Base-by-base conservation (phyloP, 768 basidiomycete species). In the Pulveroboletus sp. region DNA sequence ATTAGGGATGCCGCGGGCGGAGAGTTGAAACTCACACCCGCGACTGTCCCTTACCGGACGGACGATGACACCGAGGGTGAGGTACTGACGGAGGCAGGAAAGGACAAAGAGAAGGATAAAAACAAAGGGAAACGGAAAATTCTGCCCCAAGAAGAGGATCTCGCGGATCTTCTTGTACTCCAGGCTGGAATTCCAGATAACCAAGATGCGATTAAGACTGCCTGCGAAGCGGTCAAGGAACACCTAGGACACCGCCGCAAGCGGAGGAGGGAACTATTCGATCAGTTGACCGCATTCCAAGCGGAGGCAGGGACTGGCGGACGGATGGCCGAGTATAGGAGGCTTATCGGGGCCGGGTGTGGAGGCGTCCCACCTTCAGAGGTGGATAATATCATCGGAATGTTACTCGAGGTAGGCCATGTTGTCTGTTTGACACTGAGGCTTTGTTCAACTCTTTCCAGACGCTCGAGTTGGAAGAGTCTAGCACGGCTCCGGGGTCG, bases 301-400 rank as follows among this genome's bases (percentile, higher is more conserved):
- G 86, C 90, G 17, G 91, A 94, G 68, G 85, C 89, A 1, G 94
- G 94, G 5, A 96, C 93, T 1, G 83, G 86, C 26, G 90, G 89
- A 34, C 77, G 85, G 54, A 94, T 98, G 83, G 76, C 79, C 5
- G 88, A 94, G 56, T 99, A 97, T 66, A 75, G 93, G 58, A 76
- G 85, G 54, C 68, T 99, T 44, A 93, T 99, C 59, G 86, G 87
- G 27, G 85, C 91, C 14, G 93, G 91, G 0, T 95, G 91, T 70
- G 92, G 92, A 20, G 88, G 90, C 0, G 79, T 93, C 26, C 80
- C 86, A 3, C 82, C 87, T 2, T 75, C 81, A n/a, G 93, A 97
- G 53, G 88, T 97, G 31, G 94, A 97, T 60, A 80, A 81, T 51
- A 85, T 93, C 5, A 75, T 96, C 51, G 82, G 81, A 22, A 86